Evolutionary conservation across 2,329 filamentous ascomycete species (phyloP), one percentile per base, ranked within the genome.

Genomic region (Cordyceps cicadae): DNA sequence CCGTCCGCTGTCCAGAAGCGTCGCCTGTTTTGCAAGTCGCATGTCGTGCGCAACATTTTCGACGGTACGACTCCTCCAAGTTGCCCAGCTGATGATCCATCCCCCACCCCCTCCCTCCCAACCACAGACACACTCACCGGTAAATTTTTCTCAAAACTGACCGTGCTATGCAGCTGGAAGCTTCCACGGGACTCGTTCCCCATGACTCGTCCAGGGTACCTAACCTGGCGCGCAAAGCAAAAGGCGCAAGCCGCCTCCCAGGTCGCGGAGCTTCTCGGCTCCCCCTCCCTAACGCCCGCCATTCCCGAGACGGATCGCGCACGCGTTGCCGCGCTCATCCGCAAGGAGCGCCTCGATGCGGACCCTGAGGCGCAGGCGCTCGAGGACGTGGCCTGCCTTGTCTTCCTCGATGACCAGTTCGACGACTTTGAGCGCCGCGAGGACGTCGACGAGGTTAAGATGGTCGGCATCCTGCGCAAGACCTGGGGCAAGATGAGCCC

Each of bases 341-440:
- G 88, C 63, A 95, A 96, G 74, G 89, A 94, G 70, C 85, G 86
- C 60, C 74, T 95, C 66, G 81, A 79, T 69, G 70, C 69, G 4
- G 75, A 79, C 64, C 68, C 71, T 17, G 87, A 91, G 71, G 86
- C 87, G 59, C 88, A 93, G 77, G 80, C 84, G 7, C 78, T 96
- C 63, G 91, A 95, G 76, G 91, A 95, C 74, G 88, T 91, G 51
- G 91, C 91, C 3, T 95, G 90, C 70, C 75, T 96, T 60, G 90
- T 95, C 32, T 96, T 96, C 71, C 75, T 96, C 65, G 90, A 94
- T 70, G 90, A 93, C 70, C 89, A 94, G 70, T 88, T 95, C 64
- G 90, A 92, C 67, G 83, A 82, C 55, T 96, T 94, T 73, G 87
- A 90, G 77, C 79, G 72, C 66, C 79, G 81, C 70, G 80, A 83